These are phyloP conservation scores for Cystobasidiaceae sp. DNA, from an alignment of 1,284 basidiomycete species.

Conservation along the genomic window DNA sequence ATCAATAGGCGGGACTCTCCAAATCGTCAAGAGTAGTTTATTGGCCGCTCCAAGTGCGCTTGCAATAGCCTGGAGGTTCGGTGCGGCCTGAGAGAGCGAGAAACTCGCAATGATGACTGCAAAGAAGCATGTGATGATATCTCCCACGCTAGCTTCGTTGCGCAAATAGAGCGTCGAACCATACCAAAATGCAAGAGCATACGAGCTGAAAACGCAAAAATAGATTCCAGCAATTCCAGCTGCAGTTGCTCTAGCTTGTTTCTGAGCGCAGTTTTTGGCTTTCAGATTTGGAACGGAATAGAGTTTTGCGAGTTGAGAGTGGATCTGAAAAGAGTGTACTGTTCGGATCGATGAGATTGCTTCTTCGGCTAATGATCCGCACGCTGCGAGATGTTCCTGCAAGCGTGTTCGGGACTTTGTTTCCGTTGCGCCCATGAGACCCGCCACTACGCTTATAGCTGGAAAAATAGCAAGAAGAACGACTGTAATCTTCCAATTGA, in stretches of 20 bases:
- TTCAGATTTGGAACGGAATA: slow-evolving; percentile 64
- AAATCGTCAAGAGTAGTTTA: slow-evolving; percentile 85
- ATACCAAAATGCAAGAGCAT: slow-evolving; percentile 37
- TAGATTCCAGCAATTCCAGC: slow-evolving; percentile 62
- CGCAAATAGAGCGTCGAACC: slow-evolving; percentile 52
- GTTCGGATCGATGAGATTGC: slow-evolving; percentile 83
- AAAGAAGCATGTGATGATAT: slow-evolving; percentile 36
- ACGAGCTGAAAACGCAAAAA: slow-evolving; percentile 66
- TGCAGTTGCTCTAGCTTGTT: slow-evolving; percentile 64
- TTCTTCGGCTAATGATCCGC: slow-evolving; percentile 86
- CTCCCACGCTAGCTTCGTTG: slow-evolving; percentile 52
- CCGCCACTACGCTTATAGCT: slow-evolving; percentile 73
- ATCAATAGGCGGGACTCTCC: slow-evolving; percentile 79
- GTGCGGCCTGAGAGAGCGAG: slow-evolving; percentile 49
- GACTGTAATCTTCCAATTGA: slow-evolving; percentile 71
- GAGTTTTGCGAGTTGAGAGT: slow-evolving; percentile 59
- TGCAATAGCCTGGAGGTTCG: slow-evolving; percentile 59
- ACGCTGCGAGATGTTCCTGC: slow-evolving; percentile 70
- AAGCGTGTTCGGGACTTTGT: slow-evolving; percentile 51
- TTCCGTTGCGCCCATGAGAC: slow-evolving; percentile 55
- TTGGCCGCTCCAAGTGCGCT: slow-evolving; percentile 85
- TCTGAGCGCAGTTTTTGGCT: slow-evolving; percentile 51
- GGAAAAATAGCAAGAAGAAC: slow-evolving; percentile 83
- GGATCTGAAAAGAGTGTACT: slow-evolving; percentile 86
- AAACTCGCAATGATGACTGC: slow-evolving; percentile 34